Percentiles rank a stretch among this genome's conserved stretches.
Evolutionary conservation across 129 eudicot genomes (phyloP).

Genomic region (carrot (Daucus carota)): DH1_v3.0 NC_030383.2:6000001-6000500

Average conservation of each 20-base stretch:
- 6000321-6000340: slow-evolving; percentile 67
- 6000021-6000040: neutral
- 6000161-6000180: slow-evolving; percentile 52
- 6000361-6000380: slow-evolving; percentile 90
- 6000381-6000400: slow-evolving; percentile 82
- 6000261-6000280: slow-evolving; percentile 60
- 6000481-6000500: slow-evolving; percentile 37
- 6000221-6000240: slow-evolving; percentile 66
- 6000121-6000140: slow-evolving; percentile 4
- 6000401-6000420: slow-evolving; percentile 76
- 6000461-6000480: slow-evolving; percentile 34
- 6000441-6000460: slow-evolving; percentile 28
- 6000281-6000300: slow-evolving; percentile 55
- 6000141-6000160: slow-evolving; percentile 12
- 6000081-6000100: neutral
- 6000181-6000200: slow-evolving; percentile 66
- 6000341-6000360: slow-evolving; percentile 41
- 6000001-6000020: slow-evolving; percentile 1
- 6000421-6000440: slow-evolving; percentile 67
- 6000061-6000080: neutral
- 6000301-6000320: slow-evolving; percentile 38
- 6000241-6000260: slow-evolving; percentile 81
- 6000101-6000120: neutral
- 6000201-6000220: slow-evolving; percentile 81
- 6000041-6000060: neutral